Evolutionary conservation across 169 alveolate genomes (phyloP).

Genomic region (Eimeria tenella): DNA sequence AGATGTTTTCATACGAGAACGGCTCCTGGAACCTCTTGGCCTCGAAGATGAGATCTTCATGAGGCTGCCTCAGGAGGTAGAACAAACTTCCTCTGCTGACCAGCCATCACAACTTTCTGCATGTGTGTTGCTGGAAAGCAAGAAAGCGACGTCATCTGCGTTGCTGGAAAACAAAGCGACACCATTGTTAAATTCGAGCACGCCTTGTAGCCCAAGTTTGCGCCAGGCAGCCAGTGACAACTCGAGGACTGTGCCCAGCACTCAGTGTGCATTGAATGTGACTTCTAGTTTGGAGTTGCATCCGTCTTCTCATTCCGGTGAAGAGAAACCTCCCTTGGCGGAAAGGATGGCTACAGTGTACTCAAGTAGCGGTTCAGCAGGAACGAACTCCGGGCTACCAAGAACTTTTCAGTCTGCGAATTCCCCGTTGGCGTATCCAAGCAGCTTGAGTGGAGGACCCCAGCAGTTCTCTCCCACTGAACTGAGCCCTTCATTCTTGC

Average conservation of each 20-base stretch:
- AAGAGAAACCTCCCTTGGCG: background rate
- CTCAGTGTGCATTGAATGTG: conserved; percentile 23
- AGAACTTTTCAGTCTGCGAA: background rate
- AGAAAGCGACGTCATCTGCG: background rate
- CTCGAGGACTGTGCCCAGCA: conserved; percentile 15
- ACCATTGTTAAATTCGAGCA: too few relatives aligned
- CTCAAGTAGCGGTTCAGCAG: conserved; percentile 2
- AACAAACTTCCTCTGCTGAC: conserved; percentile 24
- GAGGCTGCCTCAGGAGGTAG: conserved; percentile 62
- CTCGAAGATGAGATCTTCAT: conserved; percentile 73
- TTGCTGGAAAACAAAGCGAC: background rate
- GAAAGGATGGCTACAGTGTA: background rate
- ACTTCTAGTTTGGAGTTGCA: conserved; percentile 30
- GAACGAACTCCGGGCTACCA: background rate
- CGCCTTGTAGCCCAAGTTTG: conserved; percentile 27
- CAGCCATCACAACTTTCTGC: conserved; percentile 22
- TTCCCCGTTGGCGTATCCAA: background rate
- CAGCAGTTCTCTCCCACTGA: background rate
- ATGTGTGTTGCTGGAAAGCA: background rate
- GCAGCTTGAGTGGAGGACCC: background rate
- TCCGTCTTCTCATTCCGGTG: conserved; percentile 30
- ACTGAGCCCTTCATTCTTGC: conserved; percentile 4
- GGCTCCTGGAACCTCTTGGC: conserved; percentile 53
- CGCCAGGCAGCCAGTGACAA: conserved; percentile 17
- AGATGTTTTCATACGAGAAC: conserved; percentile 67